Evolutionary conservation across 257 asterid genomes (phyloP).

Genomic region (Gentiana dahurica): DNA sequence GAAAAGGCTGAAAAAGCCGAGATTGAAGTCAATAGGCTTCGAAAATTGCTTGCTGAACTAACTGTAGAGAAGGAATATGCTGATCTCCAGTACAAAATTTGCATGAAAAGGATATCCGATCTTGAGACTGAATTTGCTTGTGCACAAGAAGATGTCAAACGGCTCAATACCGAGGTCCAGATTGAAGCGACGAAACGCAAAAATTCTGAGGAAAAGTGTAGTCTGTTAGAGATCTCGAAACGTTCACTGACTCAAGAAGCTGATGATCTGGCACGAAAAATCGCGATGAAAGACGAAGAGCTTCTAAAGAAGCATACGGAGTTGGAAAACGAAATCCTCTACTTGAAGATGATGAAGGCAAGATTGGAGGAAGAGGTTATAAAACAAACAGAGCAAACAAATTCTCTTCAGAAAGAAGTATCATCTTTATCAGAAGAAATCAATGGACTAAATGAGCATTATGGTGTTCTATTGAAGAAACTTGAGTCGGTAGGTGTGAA

Average conservation of each 20-base stretch:
- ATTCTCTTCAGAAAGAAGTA: conserved; percentile 55
- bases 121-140: conserved; percentile 27
- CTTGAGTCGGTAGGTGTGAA: conserved; percentile 51
- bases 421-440: conserved; percentile 58
- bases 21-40: conserved; percentile 46
- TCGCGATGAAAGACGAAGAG: conserved; percentile 47
- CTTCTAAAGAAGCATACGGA: conserved; percentile 42
- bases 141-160: no score
- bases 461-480: conserved; percentile 49
- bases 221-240: conserved; percentile 46
- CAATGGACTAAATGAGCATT: conserved; percentile 40
- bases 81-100: conserved; percentile 14
- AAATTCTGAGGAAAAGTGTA: conserved; percentile 47
- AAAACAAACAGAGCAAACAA: conserved; percentile 35
- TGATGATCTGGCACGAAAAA: conserved; percentile 44
- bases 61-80: no score
- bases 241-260: conserved; percentile 59
- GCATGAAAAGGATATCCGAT: conserved; percentile 51
- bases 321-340: conserved; percentile 49
- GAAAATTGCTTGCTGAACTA: conserved; percentile 9
- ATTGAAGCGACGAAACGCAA: conserved; percentile 37
- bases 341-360: conserved; percentile 58
- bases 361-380: conserved; percentile 67
- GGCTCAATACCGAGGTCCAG: conserved; percentile 9
- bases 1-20: conserved; percentile 27